phyloP scores from a whole-genome alignment of 495 filamentous ascomycete species.

The Neurospora tetrasperma region DNA sequence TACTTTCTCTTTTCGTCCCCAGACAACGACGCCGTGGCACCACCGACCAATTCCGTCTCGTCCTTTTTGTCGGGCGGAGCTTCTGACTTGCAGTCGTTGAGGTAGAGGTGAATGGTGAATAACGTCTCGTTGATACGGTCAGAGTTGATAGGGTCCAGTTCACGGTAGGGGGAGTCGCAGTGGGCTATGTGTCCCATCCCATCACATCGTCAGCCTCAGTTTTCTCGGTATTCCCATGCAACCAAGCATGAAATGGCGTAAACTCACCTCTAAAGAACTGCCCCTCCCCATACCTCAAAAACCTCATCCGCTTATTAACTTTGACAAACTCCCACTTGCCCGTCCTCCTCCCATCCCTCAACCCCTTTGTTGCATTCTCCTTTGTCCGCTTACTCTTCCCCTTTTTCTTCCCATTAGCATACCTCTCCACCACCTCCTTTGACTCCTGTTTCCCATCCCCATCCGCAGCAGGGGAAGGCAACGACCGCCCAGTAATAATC shows the following conservation, averaged over 20 bases:
- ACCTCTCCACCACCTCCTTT: conserved; percentile 1
- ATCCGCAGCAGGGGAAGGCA: neutral
- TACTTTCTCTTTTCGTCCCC: conserved; percentile 34
- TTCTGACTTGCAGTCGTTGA: conserved; percentile 47
- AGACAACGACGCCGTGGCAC: conserved; percentile 55
- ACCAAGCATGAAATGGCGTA: neutral
- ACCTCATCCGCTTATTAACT: conserved; percentile 49
- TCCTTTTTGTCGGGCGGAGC: conserved; percentile 8
- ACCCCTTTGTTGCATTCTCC: neutral
- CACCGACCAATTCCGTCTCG: conserved; percentile 41
- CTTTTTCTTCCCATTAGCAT: neutral
- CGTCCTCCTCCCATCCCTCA: conserved; percentile 3
- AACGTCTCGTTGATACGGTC: conserved; percentile 43
- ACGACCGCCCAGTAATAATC: neutral
- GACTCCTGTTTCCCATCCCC: neutral
- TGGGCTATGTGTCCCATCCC: conserved; percentile 42
- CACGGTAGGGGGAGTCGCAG: conserved; percentile 58
- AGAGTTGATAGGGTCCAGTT: conserved; percentile 21
- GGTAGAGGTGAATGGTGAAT: conserved; percentile 76
- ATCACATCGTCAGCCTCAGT: neutral
- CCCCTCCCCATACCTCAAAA: neutral
- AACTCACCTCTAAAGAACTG: conserved; percentile 37
- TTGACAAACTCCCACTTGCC: conserved; percentile 42
- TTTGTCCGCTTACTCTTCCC: neutral
- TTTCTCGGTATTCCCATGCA: neutral